These are phyloP conservation scores for Plasmodium ovale DNA, from an alignment of 169 alveolate species.

Conservation along the genomic window DNA sequence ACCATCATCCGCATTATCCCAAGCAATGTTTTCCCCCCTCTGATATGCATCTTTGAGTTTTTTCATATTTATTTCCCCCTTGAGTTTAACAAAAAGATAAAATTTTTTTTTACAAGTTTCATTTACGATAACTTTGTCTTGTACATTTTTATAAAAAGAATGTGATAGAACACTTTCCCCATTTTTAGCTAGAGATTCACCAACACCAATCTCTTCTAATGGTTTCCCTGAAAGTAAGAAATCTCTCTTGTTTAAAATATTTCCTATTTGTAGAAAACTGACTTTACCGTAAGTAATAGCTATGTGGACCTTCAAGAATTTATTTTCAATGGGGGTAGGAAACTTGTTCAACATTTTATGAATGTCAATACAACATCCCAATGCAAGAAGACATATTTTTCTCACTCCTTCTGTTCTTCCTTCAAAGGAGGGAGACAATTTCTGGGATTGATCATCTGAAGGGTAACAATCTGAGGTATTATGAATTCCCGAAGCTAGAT, in stretches of 20 bases:
- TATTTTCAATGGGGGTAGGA: conserved; percentile 85
- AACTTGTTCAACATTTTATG: conserved; percentile 85
- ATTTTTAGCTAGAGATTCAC: conserved; percentile 85
- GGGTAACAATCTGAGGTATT: conserved; percentile 11
- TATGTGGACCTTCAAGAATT: conserved; percentile 84
- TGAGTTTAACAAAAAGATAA: conserved; percentile 3
- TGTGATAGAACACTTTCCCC: conserved; percentile 86
- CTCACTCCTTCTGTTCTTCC: conserved; percentile 16
- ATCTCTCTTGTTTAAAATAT: conserved; percentile 84
- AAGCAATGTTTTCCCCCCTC: background rate
- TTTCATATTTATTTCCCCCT: conserved; percentile 27
- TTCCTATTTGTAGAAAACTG: conserved; percentile 86
- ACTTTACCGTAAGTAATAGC: conserved; percentile 87
- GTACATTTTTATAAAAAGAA: conserved; percentile 72
- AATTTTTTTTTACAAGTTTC: conserved; percentile 33
- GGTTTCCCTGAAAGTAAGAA: conserved; percentile 87
- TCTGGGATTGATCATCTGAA: background rate
- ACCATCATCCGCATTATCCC: background rate
- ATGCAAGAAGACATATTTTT: conserved; percentile 77
- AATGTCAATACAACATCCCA: conserved; percentile 87
- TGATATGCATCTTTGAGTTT: conserved; percentile 12
- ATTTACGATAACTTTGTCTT: conserved; percentile 14
- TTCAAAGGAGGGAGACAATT: too few relatives aligned
- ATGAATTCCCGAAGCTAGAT: background rate
- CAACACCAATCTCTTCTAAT: conserved; percentile 85